Conservation (phyloP, 1,284 basidiomycete species). For the Vanrija sp. region DNA sequence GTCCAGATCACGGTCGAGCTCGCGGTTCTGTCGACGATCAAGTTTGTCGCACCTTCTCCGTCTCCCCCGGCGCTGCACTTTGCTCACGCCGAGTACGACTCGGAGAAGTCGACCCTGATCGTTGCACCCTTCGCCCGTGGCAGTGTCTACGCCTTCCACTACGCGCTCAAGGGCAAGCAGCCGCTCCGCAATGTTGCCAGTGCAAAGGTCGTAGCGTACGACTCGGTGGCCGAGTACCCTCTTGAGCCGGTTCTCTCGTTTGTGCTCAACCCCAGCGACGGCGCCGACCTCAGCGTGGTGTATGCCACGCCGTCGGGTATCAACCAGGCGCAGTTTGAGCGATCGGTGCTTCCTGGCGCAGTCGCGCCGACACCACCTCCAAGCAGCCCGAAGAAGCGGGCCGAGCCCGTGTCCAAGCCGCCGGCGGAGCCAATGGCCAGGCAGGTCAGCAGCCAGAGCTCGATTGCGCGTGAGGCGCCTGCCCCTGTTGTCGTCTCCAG, state of each 20-base stretch:
- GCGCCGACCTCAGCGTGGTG: slow-evolving; percentile 23
- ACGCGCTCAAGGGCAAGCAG: slow-evolving; percentile 34
- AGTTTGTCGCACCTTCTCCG: slow-evolving; percentile 23
- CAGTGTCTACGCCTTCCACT: slow-evolving; percentile 34
- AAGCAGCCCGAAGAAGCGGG: not conserved
- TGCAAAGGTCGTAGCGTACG: slow-evolving; percentile 20
- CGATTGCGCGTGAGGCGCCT: slow-evolving; percentile 1
- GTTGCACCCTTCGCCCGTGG: slow-evolving; percentile 30
- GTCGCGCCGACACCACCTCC: not conserved
- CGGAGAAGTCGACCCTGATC: slow-evolving; percentile 25
- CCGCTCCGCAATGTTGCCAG: slow-evolving; percentile 23
- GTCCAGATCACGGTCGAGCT: slow-evolving; percentile 39
- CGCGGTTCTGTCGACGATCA: slow-evolving; percentile 34
- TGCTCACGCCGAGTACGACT: slow-evolving; percentile 35
- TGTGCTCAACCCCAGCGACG: slow-evolving; percentile 20
- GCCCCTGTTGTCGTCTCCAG: not conserved
- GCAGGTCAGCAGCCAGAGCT: not conserved
- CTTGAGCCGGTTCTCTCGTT: slow-evolving; percentile 30
- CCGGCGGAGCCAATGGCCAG: not conserved
- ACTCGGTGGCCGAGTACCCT: slow-evolving; percentile 30
- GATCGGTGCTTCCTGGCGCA: not conserved
- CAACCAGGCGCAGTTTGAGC: slow-evolving; percentile 23
- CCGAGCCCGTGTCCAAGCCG: not conserved
- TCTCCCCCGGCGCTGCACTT: slow-evolving; percentile 18
- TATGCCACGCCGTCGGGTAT: slow-evolving; percentile 32